Evolutionary conservation across 805 yeast genomes (phyloP), one percentile per base, ranked within the genome.

Genomic region (Candida sphagnicola): DNA sequence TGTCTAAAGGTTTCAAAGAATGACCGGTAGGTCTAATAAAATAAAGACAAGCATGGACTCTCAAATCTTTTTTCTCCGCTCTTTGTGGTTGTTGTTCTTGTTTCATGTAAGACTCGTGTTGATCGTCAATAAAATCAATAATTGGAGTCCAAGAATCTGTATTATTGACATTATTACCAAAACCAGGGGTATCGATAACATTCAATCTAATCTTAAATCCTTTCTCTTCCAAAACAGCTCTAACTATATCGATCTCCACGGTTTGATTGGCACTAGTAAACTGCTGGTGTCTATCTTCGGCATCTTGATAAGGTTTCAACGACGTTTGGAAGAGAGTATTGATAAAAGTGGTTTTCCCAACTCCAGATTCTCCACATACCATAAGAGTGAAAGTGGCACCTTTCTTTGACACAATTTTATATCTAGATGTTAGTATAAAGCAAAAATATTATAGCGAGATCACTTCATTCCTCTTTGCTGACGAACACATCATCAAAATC

Each of bases 71-170:
- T 55, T 73, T 77, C 29, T 64, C 64, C 2, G 38, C 42, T 61
- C 98, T 78, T 37, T 59, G 61, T 24, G 98, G 98, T 65, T 90
- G 98, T 56, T 88, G 93, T 57, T 89, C 96, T 60, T 86, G 96
- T 59, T 85, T 85, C 91, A 89, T 84, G 59, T 66, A 88, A 17
- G 84, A 74, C 54, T 83, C 89, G 56, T 87, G 93, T 67, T 89
- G 96, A 57, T 87, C 95, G 61, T 89, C 96, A 46, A 90, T 79
- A 61, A 87, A 90, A 60, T 87, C 95, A 44, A 85, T 72, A 50
- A 88, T 76, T 28, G 96, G 88, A 43, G 81, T 82, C 95, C 95
- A 88, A 32, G 93, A 74, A 57, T 84, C 82, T 53, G 74, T 75
- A 65, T 89, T 90, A 67, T 89, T 84, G 47, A 88, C 84, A 59